Percentiles rank a stretch among this genome's conserved stretches.
Conservation (phyloP, 371 early-diverging fungal species). For the Lichtheimia ramosa region DNA sequence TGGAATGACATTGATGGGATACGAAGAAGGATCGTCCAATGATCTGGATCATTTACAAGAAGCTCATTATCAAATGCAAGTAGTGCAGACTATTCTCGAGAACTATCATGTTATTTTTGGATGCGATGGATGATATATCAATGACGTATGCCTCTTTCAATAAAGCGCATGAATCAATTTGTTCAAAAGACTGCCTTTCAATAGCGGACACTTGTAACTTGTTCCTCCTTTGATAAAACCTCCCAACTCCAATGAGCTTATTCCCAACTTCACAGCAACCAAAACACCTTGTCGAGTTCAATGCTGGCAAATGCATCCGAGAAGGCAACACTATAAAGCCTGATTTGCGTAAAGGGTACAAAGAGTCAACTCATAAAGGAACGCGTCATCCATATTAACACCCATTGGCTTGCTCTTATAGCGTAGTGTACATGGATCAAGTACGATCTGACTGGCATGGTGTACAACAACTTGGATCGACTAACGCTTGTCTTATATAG, state of each 20-base stretch:
- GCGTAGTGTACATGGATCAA: slow-evolving; percentile 57
- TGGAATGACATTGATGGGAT: no score
- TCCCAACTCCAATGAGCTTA: slow-evolving; percentile 25
- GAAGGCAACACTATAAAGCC: slow-evolving; percentile 69
- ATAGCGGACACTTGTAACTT: no score
- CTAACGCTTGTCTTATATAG: slow-evolving; percentile 47
- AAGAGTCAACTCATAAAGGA: not conserved
- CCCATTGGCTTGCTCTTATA: slow-evolving; percentile 7
- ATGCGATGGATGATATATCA: no score
- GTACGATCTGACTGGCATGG: slow-evolving; percentile 16
- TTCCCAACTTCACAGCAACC: slow-evolving; percentile 30
- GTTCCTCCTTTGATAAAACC: no score
- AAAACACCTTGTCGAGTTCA: slow-evolving; percentile 63
- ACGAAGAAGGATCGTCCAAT: no score
- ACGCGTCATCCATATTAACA: slow-evolving; percentile 9
- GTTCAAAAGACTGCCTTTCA: no score
- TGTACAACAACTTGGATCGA: slow-evolving; percentile 38
- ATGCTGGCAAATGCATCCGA: slow-evolving; percentile 74
- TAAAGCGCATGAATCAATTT: no score
- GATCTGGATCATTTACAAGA: no score
- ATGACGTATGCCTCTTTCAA: no score
- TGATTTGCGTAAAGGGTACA: slow-evolving; percentile 73
- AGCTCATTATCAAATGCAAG: no score
- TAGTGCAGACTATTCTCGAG: no score
- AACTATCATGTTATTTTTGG: no score